Base-by-base conservation (phyloP, 1,139 yeast genomes). In the Wickerhamomyces sp. region DNA sequence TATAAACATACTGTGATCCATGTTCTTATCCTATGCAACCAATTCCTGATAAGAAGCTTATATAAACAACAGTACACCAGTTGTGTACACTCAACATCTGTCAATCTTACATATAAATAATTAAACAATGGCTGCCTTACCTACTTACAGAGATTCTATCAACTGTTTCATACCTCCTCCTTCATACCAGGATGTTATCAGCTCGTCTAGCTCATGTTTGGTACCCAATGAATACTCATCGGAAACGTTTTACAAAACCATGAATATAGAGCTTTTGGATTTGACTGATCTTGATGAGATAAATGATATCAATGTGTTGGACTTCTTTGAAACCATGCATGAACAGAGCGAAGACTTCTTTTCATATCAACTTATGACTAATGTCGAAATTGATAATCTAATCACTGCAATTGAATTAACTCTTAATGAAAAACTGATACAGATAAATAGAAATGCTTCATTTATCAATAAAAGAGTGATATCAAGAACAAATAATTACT, bases 81-180 rank as follows among this genome's bases (percentile, higher is more conserved):
- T n/a, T n/a, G n/a, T n/a, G n/a, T n/a, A n/a, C n/a, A n/a, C n/a
- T n/a, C n/a, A n/a, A n/a, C n/a, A n/a, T n/a, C n/a, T n/a, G n/a
- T n/a, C n/a, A n/a, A n/a, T n/a, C n/a, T n/a, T n/a, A n/a, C n/a
- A n/a, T n/a, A n/a, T n/a, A n/a, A n/a, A 21, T 21, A 21, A 21
- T 21, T 13, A 7, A 25, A 8, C 10, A 8, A 25, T n/a, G 19
- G 30, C 17, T 7, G 18, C 22, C 21, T 43, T 44, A 1, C 58
- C 58, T 3, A 27, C 51, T 1, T 54, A 54, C 36, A 39, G 35
- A 12, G 49, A 52, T 19, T 34, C 56, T 7, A 31, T 44, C 16
- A 27, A 15, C 3, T 38, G 34, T 8, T 39, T 41, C 5, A 24
- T 36, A 1, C 50, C 51, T 5, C 56, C 56, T 8, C 56, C 58